Conservation (phyloP, 1,284 basidiomycete genomes). For the Apiotrichum laibachii region DNA sequence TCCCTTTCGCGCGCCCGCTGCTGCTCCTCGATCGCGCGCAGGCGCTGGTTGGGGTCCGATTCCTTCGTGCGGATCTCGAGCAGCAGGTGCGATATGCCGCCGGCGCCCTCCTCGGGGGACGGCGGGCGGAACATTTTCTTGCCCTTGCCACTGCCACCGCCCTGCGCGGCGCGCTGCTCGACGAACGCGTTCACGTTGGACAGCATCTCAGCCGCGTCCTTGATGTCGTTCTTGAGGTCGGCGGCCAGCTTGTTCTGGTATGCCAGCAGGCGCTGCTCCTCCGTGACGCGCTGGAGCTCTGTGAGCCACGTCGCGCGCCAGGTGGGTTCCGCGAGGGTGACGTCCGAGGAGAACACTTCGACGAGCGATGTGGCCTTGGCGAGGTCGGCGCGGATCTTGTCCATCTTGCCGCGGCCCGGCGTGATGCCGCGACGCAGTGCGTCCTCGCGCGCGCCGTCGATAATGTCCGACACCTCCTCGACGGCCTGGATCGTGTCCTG, state of each 20-base stretch:
- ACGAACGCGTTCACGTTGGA: conserved; percentile 85
- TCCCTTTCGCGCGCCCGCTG: conserved; percentile 75
- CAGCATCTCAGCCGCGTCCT: conserved; percentile 78
- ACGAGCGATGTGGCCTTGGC: conserved; percentile 68
- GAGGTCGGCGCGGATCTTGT: conserved; percentile 71
- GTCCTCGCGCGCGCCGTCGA: conserved; percentile 87
- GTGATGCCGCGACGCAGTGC: conserved; percentile 85
- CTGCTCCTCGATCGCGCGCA: conserved; percentile 86
- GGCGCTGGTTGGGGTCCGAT: conserved; percentile 72
- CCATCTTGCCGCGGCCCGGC: conserved; percentile 72
- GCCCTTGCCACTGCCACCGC: conserved; percentile 49
- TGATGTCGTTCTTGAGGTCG: conserved; percentile 88
- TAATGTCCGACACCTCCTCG: conserved; percentile 88
- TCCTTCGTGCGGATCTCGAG: conserved; percentile 78
- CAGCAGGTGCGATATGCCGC: conserved; percentile 64
- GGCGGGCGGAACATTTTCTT: conserved; percentile 23
- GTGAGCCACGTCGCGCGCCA: conserved; percentile 99
- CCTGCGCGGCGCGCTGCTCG: conserved; percentile 57
- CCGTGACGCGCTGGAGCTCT: conserved; percentile 92
- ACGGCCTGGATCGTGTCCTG: conserved; percentile 88
- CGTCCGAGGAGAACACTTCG: conserved; percentile 74
- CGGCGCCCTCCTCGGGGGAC: conserved; percentile 32
- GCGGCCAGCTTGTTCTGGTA: conserved; percentile 87
- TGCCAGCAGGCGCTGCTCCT: conserved; percentile 90
- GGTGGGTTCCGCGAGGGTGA: conserved; percentile 86